phyloP scores from a whole-genome alignment of 352 stramenopile genomes.

The Phytopythium boreale region DNA sequence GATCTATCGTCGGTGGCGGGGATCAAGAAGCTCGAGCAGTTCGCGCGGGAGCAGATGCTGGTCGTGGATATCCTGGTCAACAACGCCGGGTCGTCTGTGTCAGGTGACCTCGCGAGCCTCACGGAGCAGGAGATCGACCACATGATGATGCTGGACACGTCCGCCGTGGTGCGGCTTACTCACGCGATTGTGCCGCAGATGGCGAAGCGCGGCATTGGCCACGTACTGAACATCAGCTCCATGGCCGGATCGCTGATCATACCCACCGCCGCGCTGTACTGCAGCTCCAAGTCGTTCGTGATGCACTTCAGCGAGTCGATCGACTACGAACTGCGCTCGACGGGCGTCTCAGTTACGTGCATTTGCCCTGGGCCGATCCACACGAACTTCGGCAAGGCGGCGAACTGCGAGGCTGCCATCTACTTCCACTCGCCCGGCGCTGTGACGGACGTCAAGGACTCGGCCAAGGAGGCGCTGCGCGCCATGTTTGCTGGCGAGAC shows the following conservation, averaged over 20 bases:
- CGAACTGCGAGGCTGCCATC: conserved; percentile 36
- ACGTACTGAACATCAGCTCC: conserved; percentile 76
- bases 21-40: conserved; percentile 31
- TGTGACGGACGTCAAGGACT: conserved; percentile 36
- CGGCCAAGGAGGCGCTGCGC: conserved; percentile 37
- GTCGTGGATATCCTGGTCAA: conserved; percentile 78
- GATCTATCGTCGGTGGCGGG: conserved; percentile 42
- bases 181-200: conserved; percentile 64
- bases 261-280: conserved; percentile 58
- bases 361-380: conserved; percentile 58
- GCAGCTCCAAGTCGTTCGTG: conserved; percentile 65
- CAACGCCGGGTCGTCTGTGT: conserved; percentile 49
- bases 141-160: conserved; percentile 61
- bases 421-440: conserved; percentile 38
- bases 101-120: conserved; percentile 32
- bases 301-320: conserved; percentile 65
- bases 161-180: conserved; percentile 44
- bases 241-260: conserved; percentile 48
- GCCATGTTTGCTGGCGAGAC: conserved; percentile 54
- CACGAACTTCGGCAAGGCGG: conserved; percentile 57
- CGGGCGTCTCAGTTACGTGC: conserved; percentile 62
- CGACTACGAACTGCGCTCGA: conserved; percentile 65
- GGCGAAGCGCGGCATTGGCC: conserved; percentile 53
- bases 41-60: conserved; percentile 39
- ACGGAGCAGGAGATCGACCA: conserved; percentile 31